These are phyloP conservation scores for Canavalia gladiata DNA, from an alignment of 306 rosid genomes.

Conservation along the genomic window DNA sequence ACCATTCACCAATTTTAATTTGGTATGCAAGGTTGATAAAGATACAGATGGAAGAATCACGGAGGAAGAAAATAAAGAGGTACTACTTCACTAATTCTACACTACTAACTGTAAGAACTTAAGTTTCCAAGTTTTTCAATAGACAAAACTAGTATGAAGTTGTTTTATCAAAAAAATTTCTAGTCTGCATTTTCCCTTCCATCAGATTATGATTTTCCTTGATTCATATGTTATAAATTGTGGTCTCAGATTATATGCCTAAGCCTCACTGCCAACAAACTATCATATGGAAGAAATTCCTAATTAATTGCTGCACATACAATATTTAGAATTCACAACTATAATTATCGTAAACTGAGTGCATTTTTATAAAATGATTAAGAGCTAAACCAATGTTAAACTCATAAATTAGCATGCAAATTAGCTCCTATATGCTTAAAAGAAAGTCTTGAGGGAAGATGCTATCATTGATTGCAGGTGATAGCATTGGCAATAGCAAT, in stretches of 20 bases:
- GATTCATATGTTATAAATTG: slow-evolving; percentile 21
- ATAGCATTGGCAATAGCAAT: slow-evolving; percentile 60
- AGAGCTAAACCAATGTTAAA: too few species aligned
- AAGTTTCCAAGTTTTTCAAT: slow-evolving; percentile 19
- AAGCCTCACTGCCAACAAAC: slow-evolving; percentile 74
- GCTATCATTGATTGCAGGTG: slow-evolving; percentile 47
- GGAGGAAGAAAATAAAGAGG: slow-evolving; percentile 71
- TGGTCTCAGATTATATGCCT: slow-evolving; percentile 66
- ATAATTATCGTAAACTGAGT: too few species aligned
- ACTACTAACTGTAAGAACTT: slow-evolving; percentile 6
- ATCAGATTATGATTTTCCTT: not conserved
- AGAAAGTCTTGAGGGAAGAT: too few species aligned
- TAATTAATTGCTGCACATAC: too few species aligned
- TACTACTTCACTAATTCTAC: slow-evolving; percentile 34
- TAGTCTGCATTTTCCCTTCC: not conserved
- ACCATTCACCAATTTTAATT: slow-evolving; percentile 2
- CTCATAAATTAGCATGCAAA: too few species aligned
- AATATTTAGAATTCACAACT: too few species aligned
- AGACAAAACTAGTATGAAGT: slow-evolving; percentile 19
- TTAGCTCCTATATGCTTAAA: too few species aligned
- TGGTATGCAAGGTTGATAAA: slow-evolving; percentile 74
- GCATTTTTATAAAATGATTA: too few species aligned
- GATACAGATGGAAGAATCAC: slow-evolving; percentile 82
- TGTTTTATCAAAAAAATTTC: slow-evolving; percentile 22
- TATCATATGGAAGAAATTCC: slow-evolving; percentile 70